Evolutionary conservation across 2,329 filamentous ascomycete genomes (phyloP), one percentile per base, ranked within the genome.

Genomic region (Aspergillus tanneri): DNA sequence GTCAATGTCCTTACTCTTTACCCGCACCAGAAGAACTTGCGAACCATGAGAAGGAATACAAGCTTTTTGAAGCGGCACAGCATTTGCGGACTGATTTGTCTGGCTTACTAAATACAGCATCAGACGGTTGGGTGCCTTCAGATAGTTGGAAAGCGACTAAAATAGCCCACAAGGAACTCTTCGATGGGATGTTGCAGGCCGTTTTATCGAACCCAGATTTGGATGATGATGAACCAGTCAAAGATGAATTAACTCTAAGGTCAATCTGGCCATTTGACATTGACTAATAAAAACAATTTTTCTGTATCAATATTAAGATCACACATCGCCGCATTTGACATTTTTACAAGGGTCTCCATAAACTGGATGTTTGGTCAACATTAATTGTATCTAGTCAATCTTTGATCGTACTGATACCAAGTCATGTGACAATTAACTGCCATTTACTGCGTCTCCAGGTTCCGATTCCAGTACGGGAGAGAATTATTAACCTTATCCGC

Each of bases 211-310:
- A 32, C 28, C 12, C n/a, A 14, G 9, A 32, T 45, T 43, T 11
- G 1, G 63, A 66, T 47, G 58, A 67, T 36, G 63, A 69, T 51
- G 66, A 71, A 45, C 63, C 62, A 24, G 61, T 70, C 11, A 66
- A 51, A 51, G 50, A 59, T 41, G 65, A 32, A 8, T 14, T 36
- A n/a, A 60, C 63, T 42, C 55, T 71, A 9, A 60, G 61, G 54
- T 60, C 62, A 39, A 67, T 69, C 28, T 70, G 65, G 67, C 68
- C 67, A 34, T 71, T 67, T 55, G 63, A 69, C 28, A 32, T 32
- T 32, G 28, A 32, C 16, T 32, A 32, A 32, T 8, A 14, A 14
- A 32, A n/a, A n/a, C n/a, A n/a, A n/a, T n/a, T n/a, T n/a, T n/a
- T n/a, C n/a, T n/a, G n/a, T n/a, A n/a, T n/a, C n/a, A n/a, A n/a